Evolutionary conservation across 345 rosid genomes (phyloP), one percentile per base, ranked within the genome.

Genomic region (Erysimum cheiranthoides): DNA sequence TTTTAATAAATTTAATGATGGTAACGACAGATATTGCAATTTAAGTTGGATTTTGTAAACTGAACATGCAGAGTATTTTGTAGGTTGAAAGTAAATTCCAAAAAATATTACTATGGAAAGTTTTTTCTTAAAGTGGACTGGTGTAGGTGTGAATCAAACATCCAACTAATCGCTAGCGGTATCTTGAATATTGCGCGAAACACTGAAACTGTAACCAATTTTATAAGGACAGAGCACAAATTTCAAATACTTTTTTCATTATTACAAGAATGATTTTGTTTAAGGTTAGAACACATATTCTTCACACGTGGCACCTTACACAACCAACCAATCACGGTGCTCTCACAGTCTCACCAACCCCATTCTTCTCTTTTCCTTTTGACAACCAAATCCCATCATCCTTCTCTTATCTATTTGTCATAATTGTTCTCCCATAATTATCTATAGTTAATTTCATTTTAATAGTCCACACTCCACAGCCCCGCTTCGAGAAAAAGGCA

Each of bases 261-360:
- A 38, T 62, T 61, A 38, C 9, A 51, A 16, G 13, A 14, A 8
- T 39, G 17, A 25, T 36, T 25, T 43, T 14, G 14, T 47, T n/a
- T 34, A 34, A 25, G 2, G 51, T 35, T 6, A 27, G 5, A 27
- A 75, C 61, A 58, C 50, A 68, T 4, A 5, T 9, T 31, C 5
- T 21, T 40, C 47, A 51, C 11, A 61, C 49, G 63, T 68, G 73
- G 59, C 61, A 50, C 18, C 40, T 49, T 28, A 32, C 46, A 38
- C 63, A 68, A 42, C 64, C 25, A 21, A 21, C 25, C 56, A 68
- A 51, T 51, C 16, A 52, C 32, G 8, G 69, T 76, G 74, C 73
- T 42, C 39, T 49, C 68, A 76, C 79, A 64, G 25, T 21, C 25
- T 21, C 68, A 76, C 79, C 70, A 76, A 69, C 70, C 56, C 77